phyloP scores from a whole-genome alignment of 192 early-diverging fungal genomes.

The Backusella australiensis region DNA sequence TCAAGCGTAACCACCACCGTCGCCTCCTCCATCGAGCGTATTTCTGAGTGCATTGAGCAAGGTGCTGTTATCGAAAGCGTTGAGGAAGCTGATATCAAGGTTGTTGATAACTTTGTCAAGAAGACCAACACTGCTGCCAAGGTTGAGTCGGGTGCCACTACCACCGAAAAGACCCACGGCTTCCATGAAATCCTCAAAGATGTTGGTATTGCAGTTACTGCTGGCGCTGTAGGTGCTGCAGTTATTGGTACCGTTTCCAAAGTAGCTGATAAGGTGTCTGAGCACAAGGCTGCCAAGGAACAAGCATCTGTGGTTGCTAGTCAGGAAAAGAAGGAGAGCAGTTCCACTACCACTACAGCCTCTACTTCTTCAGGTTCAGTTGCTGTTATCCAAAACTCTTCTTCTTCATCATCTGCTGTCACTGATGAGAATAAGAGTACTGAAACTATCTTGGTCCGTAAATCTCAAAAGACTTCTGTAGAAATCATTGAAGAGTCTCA shows the following conservation, averaged over 20 bases:
- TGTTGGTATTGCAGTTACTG: constrained; percentile 22
- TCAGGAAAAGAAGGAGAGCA: neutral
- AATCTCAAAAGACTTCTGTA: constrained; percentile 1
- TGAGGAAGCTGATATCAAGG: constrained; percentile 7
- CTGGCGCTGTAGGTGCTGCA: constrained; percentile 1
- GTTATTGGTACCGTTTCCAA: constrained; percentile 9
- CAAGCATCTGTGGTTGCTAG: neutral
- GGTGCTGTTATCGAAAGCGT: constrained; percentile 14
- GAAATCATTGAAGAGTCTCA: constrained; percentile 13
- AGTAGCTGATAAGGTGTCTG: neutral
- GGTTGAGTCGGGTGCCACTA: neutral
- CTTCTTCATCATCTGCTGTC: neutral
- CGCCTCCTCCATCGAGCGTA: neutral
- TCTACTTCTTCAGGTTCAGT: neutral
- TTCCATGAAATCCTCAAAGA: constrained; percentile 6
- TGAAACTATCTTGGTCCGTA: constrained; percentile 5
- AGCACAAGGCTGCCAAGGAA: neutral
- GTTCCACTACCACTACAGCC: neutral
- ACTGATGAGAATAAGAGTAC: constrained; percentile 4
- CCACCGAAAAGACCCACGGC: neutral
- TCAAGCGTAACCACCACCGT: constrained; percentile 1
- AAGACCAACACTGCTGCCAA: neutral
- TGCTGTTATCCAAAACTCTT: neutral
- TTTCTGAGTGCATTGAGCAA: constrained; percentile 9
- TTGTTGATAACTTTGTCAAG: constrained; percentile 16